Conservation (phyloP, 2,329 filamentous ascomycete species). For the Epichloe festucae region DNA sequence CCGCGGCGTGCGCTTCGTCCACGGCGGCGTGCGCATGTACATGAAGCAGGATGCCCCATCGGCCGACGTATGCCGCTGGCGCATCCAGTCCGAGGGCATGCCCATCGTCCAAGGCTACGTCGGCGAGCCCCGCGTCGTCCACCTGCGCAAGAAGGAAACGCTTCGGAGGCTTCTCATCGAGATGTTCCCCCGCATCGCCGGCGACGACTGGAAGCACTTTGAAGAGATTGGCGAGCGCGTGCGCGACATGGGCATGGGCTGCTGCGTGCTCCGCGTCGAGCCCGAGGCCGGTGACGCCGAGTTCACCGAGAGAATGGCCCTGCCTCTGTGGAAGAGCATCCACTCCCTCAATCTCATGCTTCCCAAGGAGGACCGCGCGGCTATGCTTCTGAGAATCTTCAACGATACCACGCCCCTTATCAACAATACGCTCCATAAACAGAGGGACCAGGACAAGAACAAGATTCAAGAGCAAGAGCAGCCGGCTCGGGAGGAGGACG, state of each 20-base stretch:
- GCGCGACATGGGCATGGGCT: conserved; percentile 72
- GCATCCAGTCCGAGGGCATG: conserved; percentile 90
- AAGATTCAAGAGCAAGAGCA: not conserved
- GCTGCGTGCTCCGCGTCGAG: conserved; percentile 78
- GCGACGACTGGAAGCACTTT: conserved; percentile 60
- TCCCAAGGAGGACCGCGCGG: conserved; percentile 88
- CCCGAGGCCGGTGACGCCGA: conserved; percentile 49
- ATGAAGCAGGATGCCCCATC: conserved; percentile 92
- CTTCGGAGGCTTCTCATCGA: conserved; percentile 74
- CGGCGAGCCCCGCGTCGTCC: conserved; percentile 61
- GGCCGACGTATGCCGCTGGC: conserved; percentile 79
- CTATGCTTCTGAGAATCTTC: conserved; percentile 82
- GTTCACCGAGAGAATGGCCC: conserved; percentile 65
- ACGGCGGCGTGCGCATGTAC: conserved; percentile 97
- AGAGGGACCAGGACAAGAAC: conserved; percentile 22
- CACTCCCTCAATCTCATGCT: conserved; percentile 93
- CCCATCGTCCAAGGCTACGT: conserved; percentile 86
- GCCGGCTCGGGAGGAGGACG: not conserved
- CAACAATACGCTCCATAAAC: conserved; percentile 48
- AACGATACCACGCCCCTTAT: conserved; percentile 79
- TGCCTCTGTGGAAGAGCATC: conserved; percentile 89
- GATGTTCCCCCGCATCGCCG: conserved; percentile 86
- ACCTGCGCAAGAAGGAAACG: conserved; percentile 64
- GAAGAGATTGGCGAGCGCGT: conserved; percentile 82
- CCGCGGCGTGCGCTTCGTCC: conserved; percentile 85